Base-by-base conservation (phyloP, 495 filamentous ascomycete genomes). In the Neurospora sp. region DNA sequence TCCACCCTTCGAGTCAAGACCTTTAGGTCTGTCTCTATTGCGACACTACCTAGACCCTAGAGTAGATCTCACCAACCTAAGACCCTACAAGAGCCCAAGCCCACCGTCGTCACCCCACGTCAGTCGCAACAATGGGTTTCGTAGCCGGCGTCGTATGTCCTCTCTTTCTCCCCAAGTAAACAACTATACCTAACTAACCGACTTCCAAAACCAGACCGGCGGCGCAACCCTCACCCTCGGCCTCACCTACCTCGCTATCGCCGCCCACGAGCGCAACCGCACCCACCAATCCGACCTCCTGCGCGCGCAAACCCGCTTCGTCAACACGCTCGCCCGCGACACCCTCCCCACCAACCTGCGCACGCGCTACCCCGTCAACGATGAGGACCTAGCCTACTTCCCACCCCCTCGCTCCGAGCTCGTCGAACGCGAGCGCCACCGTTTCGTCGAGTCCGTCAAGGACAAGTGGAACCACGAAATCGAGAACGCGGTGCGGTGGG, bases 211-310 rank as follows among this genome's bases (percentile, higher is more conserved):
- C 14, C 72, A 93, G 91, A 86, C 94, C 78, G 90, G 93, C 77
- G 94, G 96, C 75, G 87, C 96, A 45, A 93, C 95, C 74, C 86
- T 99, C 45, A 97, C 95, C 68, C 89, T 93, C 65, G 89, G 91
- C 35, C 76, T 92, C 71, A 87, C 96, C 77, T 97, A 96, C 85
- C 88, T 98, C 69, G 88, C 91, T 70, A 81, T 97, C 37, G 83
- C 89, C 79, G 83, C 91, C 8, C 94, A 98, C 83, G 86, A 89
- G 44, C 86, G 84, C 70, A 92, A 88, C 77, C 92, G 94, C 68
- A 79, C 87, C 70, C 82, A 87, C 27, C 93, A 97, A 85, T 86
- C 90, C 76, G 81, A 86, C 74, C 79, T 88, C 68, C 90, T 98
- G 14, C 92, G 89, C 72, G 87, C 91, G 74, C 91, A 94, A 81